Conservation (phyloP, 2,329 filamentous ascomycete species). For the Microsporum ferrugineum region DNA sequence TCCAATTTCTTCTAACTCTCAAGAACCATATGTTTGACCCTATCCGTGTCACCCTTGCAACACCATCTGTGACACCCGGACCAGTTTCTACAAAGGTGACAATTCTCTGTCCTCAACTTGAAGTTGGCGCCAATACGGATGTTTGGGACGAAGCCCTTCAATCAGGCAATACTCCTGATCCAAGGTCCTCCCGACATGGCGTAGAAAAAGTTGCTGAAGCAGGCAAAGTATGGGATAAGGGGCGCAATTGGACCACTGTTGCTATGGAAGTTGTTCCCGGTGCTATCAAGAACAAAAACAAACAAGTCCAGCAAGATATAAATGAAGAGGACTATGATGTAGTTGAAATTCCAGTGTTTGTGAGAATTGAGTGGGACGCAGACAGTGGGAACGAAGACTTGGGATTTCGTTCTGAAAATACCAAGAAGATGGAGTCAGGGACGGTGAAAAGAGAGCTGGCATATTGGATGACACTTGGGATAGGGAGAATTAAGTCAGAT, state of each 20-base stretch:
- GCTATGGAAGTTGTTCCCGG: constrained; percentile 76
- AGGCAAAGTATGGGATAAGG: constrained; percentile 92
- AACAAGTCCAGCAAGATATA: constrained; percentile 47
- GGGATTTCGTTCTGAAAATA: constrained; percentile 20
- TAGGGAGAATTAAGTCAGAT: constrained; percentile 57
- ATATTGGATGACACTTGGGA: constrained; percentile 88
- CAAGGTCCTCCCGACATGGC: constrained; percentile 33
- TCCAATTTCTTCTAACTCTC: constrained; percentile 79
- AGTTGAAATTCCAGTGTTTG: constrained; percentile 87
- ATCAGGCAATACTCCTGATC: constrained; percentile 35
- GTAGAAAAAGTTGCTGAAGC: constrained; percentile 55
- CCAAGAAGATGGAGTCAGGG: constrained; percentile 40
- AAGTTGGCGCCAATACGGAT: constrained; percentile 87
- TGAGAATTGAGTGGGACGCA: constrained; percentile 79
- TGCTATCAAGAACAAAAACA: constrained; percentile 23
- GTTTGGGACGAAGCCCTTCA: constrained; percentile 84
- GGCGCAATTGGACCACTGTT: constrained; percentile 88
- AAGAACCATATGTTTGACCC: constrained; percentile 90
- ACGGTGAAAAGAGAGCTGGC: constrained; percentile 78
- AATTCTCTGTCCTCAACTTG: constrained; percentile 85
- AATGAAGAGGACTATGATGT: constrained; percentile 50
- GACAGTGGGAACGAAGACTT: constrained; percentile 39
- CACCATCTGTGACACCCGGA: constrained; percentile 66
- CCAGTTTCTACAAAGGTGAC: constrained; percentile 70
- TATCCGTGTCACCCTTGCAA: constrained; percentile 77